Conservation (phyloP, 371 early-diverging fungal genomes). For the Cokeromyces recurvatus region DNA sequence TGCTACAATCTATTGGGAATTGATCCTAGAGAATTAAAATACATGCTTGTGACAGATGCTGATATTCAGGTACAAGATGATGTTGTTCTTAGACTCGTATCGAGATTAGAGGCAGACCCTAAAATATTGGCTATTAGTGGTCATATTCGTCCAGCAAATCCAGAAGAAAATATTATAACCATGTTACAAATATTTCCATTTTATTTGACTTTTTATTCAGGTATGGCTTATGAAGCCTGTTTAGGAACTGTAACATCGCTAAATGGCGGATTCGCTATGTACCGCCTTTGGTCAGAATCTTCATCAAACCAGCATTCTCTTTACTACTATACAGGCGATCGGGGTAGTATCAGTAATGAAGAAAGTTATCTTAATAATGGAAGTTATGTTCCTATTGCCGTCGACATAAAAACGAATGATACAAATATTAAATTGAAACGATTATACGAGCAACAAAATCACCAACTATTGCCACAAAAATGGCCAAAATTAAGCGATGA, state of each 20-base stretch:
- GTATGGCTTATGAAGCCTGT: conserved; percentile 44
- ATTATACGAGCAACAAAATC: neutral
- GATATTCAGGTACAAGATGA: conserved; percentile 39
- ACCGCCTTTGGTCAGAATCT: conserved; percentile 31
- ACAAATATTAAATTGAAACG: too few relatives aligned
- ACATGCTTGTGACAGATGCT: conserved; percentile 46
- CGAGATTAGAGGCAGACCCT: conserved; percentile 33
- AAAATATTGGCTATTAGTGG: conserved; percentile 41
- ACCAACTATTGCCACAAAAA: conserved; percentile 2
- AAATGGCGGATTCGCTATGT: conserved; percentile 46
- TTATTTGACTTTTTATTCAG: conserved; percentile 33
- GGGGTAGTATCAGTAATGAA: neutral
- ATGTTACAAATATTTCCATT: conserved; percentile 48
- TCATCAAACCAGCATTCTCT: neutral
- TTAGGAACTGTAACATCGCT: conserved; percentile 34
- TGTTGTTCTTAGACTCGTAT: conserved; percentile 25
- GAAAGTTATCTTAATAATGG: too few relatives aligned
- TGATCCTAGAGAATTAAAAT: conserved; percentile 40
- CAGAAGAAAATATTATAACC: conserved; percentile 39
- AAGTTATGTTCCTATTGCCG: too few relatives aligned
- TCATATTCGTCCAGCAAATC: conserved; percentile 43
- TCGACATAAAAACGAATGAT: too few relatives aligned
- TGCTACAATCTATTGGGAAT: conserved; percentile 42
- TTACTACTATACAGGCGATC: neutral
- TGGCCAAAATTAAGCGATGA: conserved; percentile 38